These are phyloP conservation scores for Fomitopsis serialis DNA, from an alignment of 768 basidiomycete species.

Conservation along the genomic window DNA sequence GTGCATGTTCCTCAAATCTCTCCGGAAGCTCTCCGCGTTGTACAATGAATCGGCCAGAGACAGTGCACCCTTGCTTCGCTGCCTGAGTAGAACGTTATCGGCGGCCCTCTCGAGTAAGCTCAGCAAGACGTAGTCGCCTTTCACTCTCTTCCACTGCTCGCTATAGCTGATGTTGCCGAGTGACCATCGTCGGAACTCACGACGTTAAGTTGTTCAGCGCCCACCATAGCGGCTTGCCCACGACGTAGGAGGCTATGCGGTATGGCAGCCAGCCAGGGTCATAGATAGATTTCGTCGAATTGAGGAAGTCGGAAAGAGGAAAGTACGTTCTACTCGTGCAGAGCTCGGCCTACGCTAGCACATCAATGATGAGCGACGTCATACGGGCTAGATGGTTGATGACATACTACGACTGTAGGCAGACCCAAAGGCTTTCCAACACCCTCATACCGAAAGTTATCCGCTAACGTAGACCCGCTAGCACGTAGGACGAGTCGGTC, in stretches of 20 bases:
- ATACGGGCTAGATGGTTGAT: not conserved
- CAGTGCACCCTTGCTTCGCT: constrained; percentile 35
- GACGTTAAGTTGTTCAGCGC: constrained; percentile 70
- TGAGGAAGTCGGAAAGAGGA: constrained; percentile 49
- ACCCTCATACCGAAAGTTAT: constrained; percentile 57
- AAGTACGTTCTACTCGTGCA: constrained; percentile 38
- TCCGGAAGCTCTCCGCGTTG: constrained; percentile 53
- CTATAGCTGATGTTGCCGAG: constrained; percentile 32
- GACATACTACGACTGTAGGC: constrained; percentile 68
- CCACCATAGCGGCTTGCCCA: constrained; percentile 85
- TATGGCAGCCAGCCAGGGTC: constrained; percentile 62
- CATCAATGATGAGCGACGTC: constrained; percentile 22
- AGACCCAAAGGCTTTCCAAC: constrained; percentile 74
- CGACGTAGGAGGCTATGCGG: constrained; percentile 62
- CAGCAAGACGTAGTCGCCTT: constrained; percentile 69
- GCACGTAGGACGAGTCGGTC: constrained; percentile 62
- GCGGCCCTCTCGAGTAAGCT: constrained; percentile 62
- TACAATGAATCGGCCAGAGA: constrained; percentile 60
- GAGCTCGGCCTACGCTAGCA: constrained; percentile 69
- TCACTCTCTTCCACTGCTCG: constrained; percentile 49
- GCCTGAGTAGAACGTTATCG: constrained; percentile 43
- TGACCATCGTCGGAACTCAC: constrained; percentile 50
- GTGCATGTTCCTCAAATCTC: constrained; percentile 43
- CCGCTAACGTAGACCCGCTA: constrained; percentile 41
- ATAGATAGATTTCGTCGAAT: constrained; percentile 55